Evolutionary conservation across 2,329 filamentous ascomycete genomes (phyloP).

Genomic region (Aplosporella prunicola): DNA sequence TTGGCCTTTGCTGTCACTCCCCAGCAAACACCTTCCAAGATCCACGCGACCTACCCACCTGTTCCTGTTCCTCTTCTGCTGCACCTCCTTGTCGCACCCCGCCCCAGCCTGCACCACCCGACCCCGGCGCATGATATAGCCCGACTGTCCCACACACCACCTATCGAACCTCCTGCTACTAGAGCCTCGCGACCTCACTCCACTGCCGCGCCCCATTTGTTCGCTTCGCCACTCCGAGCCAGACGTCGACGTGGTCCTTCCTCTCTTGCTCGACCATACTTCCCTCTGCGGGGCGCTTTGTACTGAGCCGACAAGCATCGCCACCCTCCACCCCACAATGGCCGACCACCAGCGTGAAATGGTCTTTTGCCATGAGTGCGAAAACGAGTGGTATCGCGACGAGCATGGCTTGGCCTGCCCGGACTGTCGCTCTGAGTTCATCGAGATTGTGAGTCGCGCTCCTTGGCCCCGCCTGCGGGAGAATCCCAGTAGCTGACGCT

Average conservation of each 20-base stretch:
- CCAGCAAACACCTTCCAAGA: no score
- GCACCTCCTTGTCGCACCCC: background rate
- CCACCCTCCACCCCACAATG: background rate
- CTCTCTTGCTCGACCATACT: background rate
- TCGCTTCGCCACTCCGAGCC: background rate
- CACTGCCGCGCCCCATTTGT: background rate
- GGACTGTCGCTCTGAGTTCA: conserved; percentile 65
- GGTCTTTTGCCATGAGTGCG: conserved; percentile 77
- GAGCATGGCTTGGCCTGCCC: conserved; percentile 64
- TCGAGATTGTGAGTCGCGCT: conserved; percentile 64
- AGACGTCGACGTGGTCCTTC: background rate
- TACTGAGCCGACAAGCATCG: background rate
- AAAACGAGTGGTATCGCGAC: conserved; percentile 70
- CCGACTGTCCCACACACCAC: background rate
- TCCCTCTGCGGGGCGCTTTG: background rate
- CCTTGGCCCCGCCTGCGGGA: background rate
- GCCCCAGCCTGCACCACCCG: conserved; percentile 5
- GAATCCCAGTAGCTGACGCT: conserved; percentile 15
- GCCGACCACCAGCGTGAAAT: conserved; percentile 45
- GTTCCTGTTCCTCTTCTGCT: background rate
- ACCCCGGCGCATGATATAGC: conserved; percentile 8
- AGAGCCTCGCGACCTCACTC: background rate
- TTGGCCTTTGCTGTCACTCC: no score
- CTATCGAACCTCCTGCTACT: conserved; percentile 1
- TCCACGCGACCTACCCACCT: conserved; percentile 1